Evolutionary conservation across 768 basidiomycete species (phyloP), one percentile per base, ranked within the genome.

Genomic region (Lactifluus rugatus): DNA sequence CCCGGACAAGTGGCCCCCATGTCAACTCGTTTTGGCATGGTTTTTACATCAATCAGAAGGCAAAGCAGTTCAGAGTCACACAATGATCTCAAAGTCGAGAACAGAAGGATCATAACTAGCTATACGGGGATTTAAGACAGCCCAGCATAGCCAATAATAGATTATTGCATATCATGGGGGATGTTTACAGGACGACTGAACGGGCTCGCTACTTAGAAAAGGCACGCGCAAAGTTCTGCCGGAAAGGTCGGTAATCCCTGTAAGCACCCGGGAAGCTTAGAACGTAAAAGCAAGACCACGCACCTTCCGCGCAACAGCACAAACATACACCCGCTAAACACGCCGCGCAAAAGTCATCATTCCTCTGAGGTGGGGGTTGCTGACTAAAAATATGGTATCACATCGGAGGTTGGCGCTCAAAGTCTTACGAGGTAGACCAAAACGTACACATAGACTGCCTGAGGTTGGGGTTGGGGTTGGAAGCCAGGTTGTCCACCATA

Each of bases 371-470:
- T 17, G 64, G 61, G 5, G 64, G 72, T 67, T 84, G 82, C 74
- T 81, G 78, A 48, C 76, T 78, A 58, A 1, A 39, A 0, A 39
- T 9, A 23, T 25, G 14, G 34, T 34, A 45, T n/a, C 41, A n/a
- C 72, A 75, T 47, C 25, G 46, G 34, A 54, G 5, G 47, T 32
- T 53, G 42, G 44, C 41, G 39, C 39, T 31, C 39, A 5, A 42
- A 19, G 32, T 32, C 21, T 5, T 23, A 5, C 28, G 41, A 45
- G 34, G 31, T n/a, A 32, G 37, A 26, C 25, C 21, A 7, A 36
- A 77, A 77, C 87, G 63, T 67, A 89, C 88, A 89, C 85, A 67
- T 88, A 87, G 52, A 91, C 83, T 0, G 85, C 83, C 69, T 91
- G 88, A 17, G 89, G 89, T 63, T 82, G 83, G 17, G 82, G 84